Evolutionary conservation across 495 filamentous ascomycete genomes (phyloP), one percentile per base, ranked within the genome.

Genomic region (Neurospora sublineolata): DNA sequence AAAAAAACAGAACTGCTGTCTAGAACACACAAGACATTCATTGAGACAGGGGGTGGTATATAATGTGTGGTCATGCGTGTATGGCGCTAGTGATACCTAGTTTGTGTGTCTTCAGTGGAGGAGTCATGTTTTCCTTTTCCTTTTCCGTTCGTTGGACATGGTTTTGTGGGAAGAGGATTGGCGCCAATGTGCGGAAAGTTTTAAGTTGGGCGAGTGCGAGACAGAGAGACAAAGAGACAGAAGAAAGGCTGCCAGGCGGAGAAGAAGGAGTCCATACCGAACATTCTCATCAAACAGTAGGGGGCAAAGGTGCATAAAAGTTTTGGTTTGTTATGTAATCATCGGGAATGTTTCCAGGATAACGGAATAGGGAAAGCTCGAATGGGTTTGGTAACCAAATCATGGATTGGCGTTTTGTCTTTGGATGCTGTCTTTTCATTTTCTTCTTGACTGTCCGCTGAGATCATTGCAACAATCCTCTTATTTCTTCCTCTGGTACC

Each of bases 11-110:
- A 39, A 67, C 6, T 18, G 14, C 52, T 14, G 52, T 27, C 7
- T 69, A n/a, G 60, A 75, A 72, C 67, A 76, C 3, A 38, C 58
- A 39, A 67, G 64, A 64, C 60, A 42, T 70, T 41, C 27, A 70
- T 36, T 41, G 68, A 72, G 71, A 68, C n/a, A 42, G 36, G 52
- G 23, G 23, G 10, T 27, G 52, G 27, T 18, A 33, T 16, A 30
- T 64, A 64, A 64, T 64, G 3, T 64, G 14, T 36, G 52, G 27
- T 64, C 52, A 64, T 64, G 27, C 23, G 14, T 64, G 33, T 33
- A 64, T 9, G 52, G 27, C 20, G 23, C 52, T 23, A 60, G 52
- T 52, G 44, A 52, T 52, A 10, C 11, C 4, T 60, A 60, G 20
- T 8, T 4, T 14, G 23, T 5, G 5, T 60, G 23, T 6, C 11